Evolutionary conservation across 1,284 basidiomycete species (phyloP), one percentile per base, ranked within the genome.

Genomic region (Lignosus rhinocerotis): DNA sequence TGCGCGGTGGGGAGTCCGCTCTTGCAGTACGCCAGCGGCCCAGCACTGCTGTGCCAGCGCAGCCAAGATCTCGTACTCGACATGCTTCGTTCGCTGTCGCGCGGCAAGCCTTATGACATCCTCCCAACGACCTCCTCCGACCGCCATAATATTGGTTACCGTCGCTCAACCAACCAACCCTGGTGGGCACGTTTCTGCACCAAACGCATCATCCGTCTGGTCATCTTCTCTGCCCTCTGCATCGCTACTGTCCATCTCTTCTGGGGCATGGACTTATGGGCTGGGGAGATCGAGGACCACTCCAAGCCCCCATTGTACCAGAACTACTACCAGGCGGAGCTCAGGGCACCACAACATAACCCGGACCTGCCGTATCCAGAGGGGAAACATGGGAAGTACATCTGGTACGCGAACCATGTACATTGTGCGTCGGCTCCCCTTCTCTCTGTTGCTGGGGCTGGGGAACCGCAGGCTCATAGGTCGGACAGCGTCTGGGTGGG

Each of bases 351-450:
- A 0, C 80, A 84, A 44, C 77, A 83, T 62, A 68, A 79, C 58
- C 70, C 74, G 1, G 67, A 72, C 14, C 58, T 76, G 6, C 75
- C 77, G 1, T 73, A 67, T 31, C 77, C 78, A 1, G 79, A 81
- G 43, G 81, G 78, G 0, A 67, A 68, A 8, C 65, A 76, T 33
- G 76, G 75, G 0, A 76, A 76, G 57, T 86, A 78, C 62, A 66
- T 86, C 6, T 82, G 75, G 69, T 73, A 74, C 33, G 70, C 78
- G 1, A 85, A 84, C 48, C 82, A 85, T 64, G 73, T 77, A n/a
- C 68, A 63, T 0, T 63, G 79, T 81, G 53, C 55, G 76, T 62
- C 4, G 5, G 6, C 5, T 17, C 36, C 30, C 14, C 41, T 5
- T 16, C 41, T 6, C 10, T 14, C 0, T 8, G 25, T 10, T 41